Evolutionary conservation across 305 asterid genomes (phyloP), one percentile per base, ranked within the genome.

Genomic region (Fraxinus ornus): DNA sequence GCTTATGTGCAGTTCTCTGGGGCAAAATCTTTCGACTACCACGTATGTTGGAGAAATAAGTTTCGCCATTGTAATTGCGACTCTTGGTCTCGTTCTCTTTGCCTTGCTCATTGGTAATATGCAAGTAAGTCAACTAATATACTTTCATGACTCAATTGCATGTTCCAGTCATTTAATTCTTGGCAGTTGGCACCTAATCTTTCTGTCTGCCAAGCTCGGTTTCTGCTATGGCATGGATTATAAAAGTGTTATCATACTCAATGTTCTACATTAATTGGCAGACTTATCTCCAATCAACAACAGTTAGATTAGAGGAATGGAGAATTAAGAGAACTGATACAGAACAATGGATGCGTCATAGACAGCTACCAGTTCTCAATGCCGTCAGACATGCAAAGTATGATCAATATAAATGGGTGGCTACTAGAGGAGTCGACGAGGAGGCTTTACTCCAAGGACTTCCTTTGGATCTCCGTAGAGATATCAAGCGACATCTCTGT

Each of bases 311-410:
- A 86, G 99, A 95, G 86, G 99, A 95, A 37, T 95, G 99, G 97
- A 88, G 99, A 82, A 94, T 94, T 73, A 85, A 88, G 89, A 88
- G 97, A 90, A 93, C 93, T 2, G 99, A 95, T 83, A 92, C 97
- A 0, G 99, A 95, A 77, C 96, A 92, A 77, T 95, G 99, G 99
- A 95, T 95, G 98, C 98, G 79, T 79, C 98, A 95, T 19, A 87
- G 99, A 83, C 99, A 94, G 89, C 88, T 95, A 21, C 99, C 99
- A n/a, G n/a, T n/a, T n/a, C n/a, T n/a, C n/a, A n/a, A n/a, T n/a
- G n/a, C n/a, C n/a, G n/a, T n/a, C n/a, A n/a, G n/a, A n/a, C n/a
- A n/a, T n/a, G n/a, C n/a, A n/a, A n/a, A 90, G 82, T 95, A 93
- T 80, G 97, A 93, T 89, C 99, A 94, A 21, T 95, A 90, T 80